These are phyloP conservation scores for Dioscorea alata DNA, from an alignment of 106 monocot genomes.

Conservation along the genomic window DNA sequence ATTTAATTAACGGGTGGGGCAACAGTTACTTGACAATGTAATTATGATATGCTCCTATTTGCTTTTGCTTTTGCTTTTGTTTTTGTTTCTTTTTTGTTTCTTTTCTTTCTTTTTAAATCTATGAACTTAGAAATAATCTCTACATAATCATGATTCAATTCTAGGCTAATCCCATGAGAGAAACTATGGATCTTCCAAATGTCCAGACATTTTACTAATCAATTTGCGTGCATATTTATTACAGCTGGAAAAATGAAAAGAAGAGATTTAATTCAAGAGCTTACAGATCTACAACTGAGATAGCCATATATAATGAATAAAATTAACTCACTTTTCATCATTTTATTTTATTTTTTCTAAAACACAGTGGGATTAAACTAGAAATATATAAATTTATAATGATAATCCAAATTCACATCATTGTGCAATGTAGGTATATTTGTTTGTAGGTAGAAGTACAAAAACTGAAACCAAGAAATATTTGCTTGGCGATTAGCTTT, in stretches of 20 bases:
- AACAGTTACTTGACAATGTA: too few relatives aligned
- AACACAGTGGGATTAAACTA: neutral
- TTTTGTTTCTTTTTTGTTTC: too few relatives aligned
- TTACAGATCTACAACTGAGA: slow-evolving; percentile 60
- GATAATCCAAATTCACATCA: neutral
- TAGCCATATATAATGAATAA: slow-evolving; percentile 5
- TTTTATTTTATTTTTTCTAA: neutral
- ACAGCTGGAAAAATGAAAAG: slow-evolving; percentile 28
- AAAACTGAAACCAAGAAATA: slow-evolving; percentile 40
- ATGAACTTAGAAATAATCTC: neutral
- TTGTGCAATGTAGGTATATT: slow-evolving; percentile 23
- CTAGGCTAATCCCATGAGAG: neutral
- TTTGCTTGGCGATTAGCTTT: too few relatives aligned
- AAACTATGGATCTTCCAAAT: neutral
- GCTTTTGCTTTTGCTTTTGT: too few relatives aligned
- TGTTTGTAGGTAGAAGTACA: slow-evolving; percentile 40
- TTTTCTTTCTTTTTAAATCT: too few relatives aligned
- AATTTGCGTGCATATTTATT: neutral
- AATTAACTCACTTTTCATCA: neutral
- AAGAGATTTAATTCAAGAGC: slow-evolving; percentile 61
- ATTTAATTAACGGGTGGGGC: too few relatives aligned
- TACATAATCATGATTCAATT: neutral
- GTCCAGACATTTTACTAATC: neutral
- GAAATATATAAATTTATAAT: neutral
- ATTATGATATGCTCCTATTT: too few relatives aligned